Evolutionary conservation across 495 filamentous ascomycete genomes (phyloP).

Genomic region (Trichodelitschia bisporula): DNA sequence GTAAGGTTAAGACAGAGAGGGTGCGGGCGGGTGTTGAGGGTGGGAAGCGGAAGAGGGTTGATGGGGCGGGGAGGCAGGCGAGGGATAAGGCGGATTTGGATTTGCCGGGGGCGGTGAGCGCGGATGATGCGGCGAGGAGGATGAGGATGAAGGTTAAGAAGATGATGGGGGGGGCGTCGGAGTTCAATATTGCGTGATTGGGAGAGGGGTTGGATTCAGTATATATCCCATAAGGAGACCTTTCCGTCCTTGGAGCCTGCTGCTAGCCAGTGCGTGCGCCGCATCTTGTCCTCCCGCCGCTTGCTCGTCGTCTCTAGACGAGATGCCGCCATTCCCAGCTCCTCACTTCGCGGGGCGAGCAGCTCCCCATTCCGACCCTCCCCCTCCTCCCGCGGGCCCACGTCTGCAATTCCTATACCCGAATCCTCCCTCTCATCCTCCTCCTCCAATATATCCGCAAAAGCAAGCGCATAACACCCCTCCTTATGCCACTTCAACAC

Average conservation of each 20-base stretch:
- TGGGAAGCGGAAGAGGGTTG: constrained; percentile 10
- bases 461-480: constrained; percentile 68
- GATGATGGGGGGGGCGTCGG: constrained; percentile 45
- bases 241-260: constrained; percentile 90
- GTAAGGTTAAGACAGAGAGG: constrained; percentile 16
- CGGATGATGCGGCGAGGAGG: constrained; percentile 39
- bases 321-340: neutral
- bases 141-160: constrained; percentile 66
- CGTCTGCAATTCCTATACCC: too few relatives aligned
- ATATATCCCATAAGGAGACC: constrained; percentile 89
- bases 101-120: constrained; percentile 16
- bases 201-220: constrained; percentile 23
- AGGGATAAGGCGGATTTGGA: constrained; percentile 13
- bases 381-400: neutral
- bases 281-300: constrained; percentile 36
- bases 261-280: constrained; percentile 64
- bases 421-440: constrained; percentile 9
- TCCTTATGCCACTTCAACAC: constrained; percentile 90
- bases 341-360: neutral
- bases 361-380: neutral
- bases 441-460: constrained; percentile 23
- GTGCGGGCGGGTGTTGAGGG: constrained; percentile 13
- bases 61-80: constrained; percentile 16
- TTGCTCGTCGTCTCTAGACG: constrained; percentile 6
- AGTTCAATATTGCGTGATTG: constrained; percentile 68